A percentile compares a stretch with the other conserved stretches of the same genome.
These are phyloP conservation scores for Podospora pseudoanserina DNA, from an alignment of 495 filamentous ascomycete species.

Conservation along the genomic window DNA sequence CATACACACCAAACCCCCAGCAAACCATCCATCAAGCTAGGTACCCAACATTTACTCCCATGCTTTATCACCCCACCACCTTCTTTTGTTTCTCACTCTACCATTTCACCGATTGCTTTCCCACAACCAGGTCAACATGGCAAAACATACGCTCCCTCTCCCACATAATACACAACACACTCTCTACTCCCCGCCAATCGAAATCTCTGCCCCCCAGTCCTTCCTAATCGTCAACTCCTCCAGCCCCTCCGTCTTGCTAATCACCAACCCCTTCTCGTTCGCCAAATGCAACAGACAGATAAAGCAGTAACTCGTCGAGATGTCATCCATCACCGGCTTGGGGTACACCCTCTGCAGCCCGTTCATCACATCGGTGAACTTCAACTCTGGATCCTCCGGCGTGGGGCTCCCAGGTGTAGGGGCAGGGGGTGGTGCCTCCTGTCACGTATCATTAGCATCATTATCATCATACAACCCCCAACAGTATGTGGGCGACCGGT, in stretches of 20 bases:
- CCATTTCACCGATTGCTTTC: background rate
- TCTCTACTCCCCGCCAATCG: slow-evolving; percentile 32
- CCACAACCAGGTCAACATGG: background rate
- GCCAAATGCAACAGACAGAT: slow-evolving; percentile 94
- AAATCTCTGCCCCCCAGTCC: slow-evolving; percentile 54
- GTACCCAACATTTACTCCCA: background rate
- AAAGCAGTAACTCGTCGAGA: slow-evolving; percentile 95
- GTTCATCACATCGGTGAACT: slow-evolving; percentile 90
- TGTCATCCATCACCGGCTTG: slow-evolving; percentile 79
- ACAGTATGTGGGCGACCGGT: background rate
- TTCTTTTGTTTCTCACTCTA: background rate
- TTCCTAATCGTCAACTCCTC: slow-evolving; percentile 55
- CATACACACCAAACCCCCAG: background rate
- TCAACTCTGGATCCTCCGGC: slow-evolving; percentile 50
- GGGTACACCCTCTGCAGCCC: slow-evolving; percentile 81
- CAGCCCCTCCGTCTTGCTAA: slow-evolving; percentile 55
- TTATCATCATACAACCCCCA: background rate
- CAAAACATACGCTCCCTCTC: background rate
- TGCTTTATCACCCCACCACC: background rate
- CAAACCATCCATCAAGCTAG: background rate
- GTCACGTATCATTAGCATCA: slow-evolving; percentile 24
- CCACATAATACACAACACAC: background rate
- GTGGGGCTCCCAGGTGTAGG: slow-evolving; percentile 23
- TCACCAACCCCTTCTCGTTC: slow-evolving; percentile 90
- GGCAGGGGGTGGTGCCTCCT: slow-evolving; percentile 7